phyloP scores from a whole-genome alignment of 2,329 filamentous ascomycete species.

The Hypocrella siamensis region DNA sequence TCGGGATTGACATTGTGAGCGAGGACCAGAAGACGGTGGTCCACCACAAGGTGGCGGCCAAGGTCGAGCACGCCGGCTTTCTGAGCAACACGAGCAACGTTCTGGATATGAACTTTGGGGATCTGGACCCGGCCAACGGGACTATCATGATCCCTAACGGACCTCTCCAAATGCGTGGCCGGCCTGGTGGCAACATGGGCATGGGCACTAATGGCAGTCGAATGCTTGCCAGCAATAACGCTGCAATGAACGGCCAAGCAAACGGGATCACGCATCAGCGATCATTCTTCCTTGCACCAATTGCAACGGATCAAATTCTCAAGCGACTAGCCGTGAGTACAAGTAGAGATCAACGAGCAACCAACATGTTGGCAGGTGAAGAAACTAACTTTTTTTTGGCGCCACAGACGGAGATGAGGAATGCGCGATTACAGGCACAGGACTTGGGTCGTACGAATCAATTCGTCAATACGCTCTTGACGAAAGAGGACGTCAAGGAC shows the following conservation, averaged over 20 bases:
- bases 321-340: conserved; percentile 35
- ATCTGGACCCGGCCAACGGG: conserved; percentile 68
- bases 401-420: conserved; percentile 67
- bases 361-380: too few species aligned
- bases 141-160: conserved; percentile 56
- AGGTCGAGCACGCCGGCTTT: conserved; percentile 88
- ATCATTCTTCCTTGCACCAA: conserved; percentile 73
- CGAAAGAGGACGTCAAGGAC: conserved; percentile 51
- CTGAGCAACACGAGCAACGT: conserved; percentile 60
- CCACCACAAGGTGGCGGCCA: conserved; percentile 94
- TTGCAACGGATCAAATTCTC: conserved; percentile 88
- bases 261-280: conserved; percentile 57
- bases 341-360: too few species aligned
- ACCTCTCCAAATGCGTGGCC: conserved; percentile 53
- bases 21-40: conserved; percentile 98
- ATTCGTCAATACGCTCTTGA: conserved; percentile 63
- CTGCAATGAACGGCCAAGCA: conserved; percentile 28
- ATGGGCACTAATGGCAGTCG: conserved; percentile 46
- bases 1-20: conserved; percentile 96
- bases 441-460: conserved; percentile 72
- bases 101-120: conserved; percentile 80
- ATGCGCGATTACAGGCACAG: conserved; percentile 72
- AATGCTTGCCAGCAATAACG: conserved; percentile 34
- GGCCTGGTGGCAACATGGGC: conserved; percentile 52
- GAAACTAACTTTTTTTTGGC: too few species aligned